These are phyloP conservation scores for Chlorella sorokiniana DNA, from an alignment of 139 green algal genomes.

Conservation along the genomic window DNA sequence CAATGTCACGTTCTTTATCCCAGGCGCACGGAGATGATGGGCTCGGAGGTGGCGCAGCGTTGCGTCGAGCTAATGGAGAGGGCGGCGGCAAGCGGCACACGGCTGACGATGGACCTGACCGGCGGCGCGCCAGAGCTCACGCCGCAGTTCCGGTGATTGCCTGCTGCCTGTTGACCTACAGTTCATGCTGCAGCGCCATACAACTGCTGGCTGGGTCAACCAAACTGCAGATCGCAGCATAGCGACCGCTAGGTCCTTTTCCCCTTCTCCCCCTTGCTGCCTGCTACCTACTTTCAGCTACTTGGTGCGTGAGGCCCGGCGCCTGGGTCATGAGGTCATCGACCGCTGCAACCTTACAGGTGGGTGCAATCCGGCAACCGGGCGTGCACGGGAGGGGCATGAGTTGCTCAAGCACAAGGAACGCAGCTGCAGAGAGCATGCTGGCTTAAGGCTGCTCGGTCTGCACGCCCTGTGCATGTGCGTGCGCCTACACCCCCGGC, in stretches of 20 bases:
- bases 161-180: neutral
- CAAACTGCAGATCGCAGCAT: no score
- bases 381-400: no score
- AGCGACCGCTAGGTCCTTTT: no score
- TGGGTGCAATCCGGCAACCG: neutral
- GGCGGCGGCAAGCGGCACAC: neutral
- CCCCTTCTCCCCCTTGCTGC: neutral
- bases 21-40: constrained; percentile 81
- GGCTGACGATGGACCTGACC: constrained; percentile 91
- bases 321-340: constrained; percentile 87
- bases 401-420: no score
- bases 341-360: constrained; percentile 97
- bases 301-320: constrained; percentile 76
- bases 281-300: constrained; percentile 55
- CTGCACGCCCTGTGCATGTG: no score
- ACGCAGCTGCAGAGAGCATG: no score
- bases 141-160: constrained; percentile 74
- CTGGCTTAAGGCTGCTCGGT: no score
- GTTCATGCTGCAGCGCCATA: neutral
- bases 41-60: constrained; percentile 60
- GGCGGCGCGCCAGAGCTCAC: constrained; percentile 94
- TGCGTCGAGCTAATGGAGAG: constrained; percentile 76
- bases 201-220: no score
- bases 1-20: neutral
- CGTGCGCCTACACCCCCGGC: no score